Evolutionary conservation across 2,329 filamentous ascomycete genomes (phyloP), one percentile per base, ranked within the genome.

Genomic region (Raffaelea arxii): DNA sequence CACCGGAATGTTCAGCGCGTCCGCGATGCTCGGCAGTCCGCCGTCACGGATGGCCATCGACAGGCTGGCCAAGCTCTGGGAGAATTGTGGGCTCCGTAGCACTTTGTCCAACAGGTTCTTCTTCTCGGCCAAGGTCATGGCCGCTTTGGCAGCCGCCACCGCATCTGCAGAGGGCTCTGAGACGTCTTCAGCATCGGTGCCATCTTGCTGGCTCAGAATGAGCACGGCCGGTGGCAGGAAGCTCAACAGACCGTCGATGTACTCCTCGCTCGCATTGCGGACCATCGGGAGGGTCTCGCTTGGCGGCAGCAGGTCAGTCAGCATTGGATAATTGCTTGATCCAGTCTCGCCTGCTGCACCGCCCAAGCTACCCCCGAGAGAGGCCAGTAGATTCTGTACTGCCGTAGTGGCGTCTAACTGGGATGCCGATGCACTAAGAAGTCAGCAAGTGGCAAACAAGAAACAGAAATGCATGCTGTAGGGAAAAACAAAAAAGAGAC

Each of bases 31-130:
- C 4, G 91, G 90, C 48, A 98, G 66, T 0, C 91, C 92, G 12
- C 92, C 92, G 56, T 97, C 91, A 48, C 89, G 75, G 46, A 98
- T 70, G 12, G 92, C 92, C 64, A 89, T 80, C 0, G 89, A 95
- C 55, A 98, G 68, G 60, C 85, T 92, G 1, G 80, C 78, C 35
- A 96, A 67, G 54, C 87, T 91, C 63, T 97, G 92, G 50, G 80
- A 78, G 59, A 98, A 89, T 60, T 98, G 92, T 18, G 92, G 91
- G 54, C 86, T 94, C 53, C 86, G 79, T 14, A 97, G 68, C 7
- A 97, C 89, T 59, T 82, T 84, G 62, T 81, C 82, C 38, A 98
- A 65, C 12, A 97, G 76, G 21, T 75, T 72, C 58, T 84, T 87
- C 71, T 97, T 97, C 61, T 92, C 82, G 3, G 74, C 74, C 7